These are phyloP conservation scores for Papiliotrema terrestris DNA, from an alignment of 1,284 basidiomycete genomes.

Conservation along the genomic window DNA sequence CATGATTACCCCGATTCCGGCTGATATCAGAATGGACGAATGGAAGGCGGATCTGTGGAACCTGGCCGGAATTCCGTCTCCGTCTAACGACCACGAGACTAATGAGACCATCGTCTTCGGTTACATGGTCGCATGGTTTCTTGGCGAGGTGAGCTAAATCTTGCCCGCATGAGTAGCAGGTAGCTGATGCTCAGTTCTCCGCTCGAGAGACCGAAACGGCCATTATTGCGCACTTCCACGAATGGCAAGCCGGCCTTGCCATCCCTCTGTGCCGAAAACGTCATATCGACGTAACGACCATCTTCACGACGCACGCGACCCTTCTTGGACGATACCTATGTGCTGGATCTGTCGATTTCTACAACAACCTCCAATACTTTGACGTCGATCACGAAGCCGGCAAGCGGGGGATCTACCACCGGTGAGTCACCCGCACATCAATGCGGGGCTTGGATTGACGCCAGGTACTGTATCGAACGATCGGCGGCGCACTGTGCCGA, in stretches of 20 bases:
- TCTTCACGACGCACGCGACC: conserved; percentile 98
- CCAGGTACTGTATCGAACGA: conserved; percentile 92
- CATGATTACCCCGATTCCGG: neutral
- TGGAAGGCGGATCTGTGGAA: conserved; percentile 99
- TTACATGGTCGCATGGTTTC: conserved; percentile 99
- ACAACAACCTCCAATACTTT: conserved; percentile 99
- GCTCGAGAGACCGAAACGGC: conserved; percentile 72
- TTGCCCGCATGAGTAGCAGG: neutral
- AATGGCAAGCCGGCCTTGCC: conserved; percentile 97
- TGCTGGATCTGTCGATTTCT: conserved; percentile 95
- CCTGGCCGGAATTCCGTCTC: conserved; percentile 91
- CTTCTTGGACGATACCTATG: conserved; percentile 96
- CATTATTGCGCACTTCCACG: conserved; percentile 96
- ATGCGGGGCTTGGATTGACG: conserved; percentile 50
- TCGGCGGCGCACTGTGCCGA: conserved; percentile 92
- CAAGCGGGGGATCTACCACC: conserved; percentile 85
- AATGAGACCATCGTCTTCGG: conserved; percentile 99
- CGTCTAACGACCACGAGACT: conserved; percentile 92
- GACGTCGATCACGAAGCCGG: conserved; percentile 99
- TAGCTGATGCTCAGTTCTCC: conserved; percentile 61
- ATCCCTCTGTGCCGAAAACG: conserved; percentile 94
- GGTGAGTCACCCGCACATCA: conserved; percentile 30
- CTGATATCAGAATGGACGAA: conserved; percentile 69
- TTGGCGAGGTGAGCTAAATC: conserved; percentile 72
- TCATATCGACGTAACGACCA: conserved; percentile 95